Evolutionary conservation across 2,329 filamentous ascomycete species (phyloP).

Genomic region (Alternaria angustiovoidea): DNA sequence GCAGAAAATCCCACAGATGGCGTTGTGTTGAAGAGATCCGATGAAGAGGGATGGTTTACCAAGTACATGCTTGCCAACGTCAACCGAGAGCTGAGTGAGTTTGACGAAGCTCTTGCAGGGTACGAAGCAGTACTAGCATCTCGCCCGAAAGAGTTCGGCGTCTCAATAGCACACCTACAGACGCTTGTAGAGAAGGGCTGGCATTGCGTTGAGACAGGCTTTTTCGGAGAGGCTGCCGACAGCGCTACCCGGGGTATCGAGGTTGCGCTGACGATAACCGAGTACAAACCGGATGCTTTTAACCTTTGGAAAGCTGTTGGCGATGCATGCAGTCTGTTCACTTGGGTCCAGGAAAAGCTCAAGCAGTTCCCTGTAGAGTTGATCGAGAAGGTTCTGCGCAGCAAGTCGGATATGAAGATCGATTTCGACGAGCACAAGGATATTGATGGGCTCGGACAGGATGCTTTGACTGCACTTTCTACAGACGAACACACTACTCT

Average conservation of each 20-base stretch:
- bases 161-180: conserved; percentile 86
- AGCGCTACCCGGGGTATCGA: conserved; percentile 74
- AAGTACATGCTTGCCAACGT: conserved; percentile 97
- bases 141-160: conserved; percentile 80
- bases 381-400: conserved; percentile 67
- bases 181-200: conserved; percentile 84
- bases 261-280: conserved; percentile 69
- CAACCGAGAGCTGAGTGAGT: conserved; percentile 89
- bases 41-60: conserved; percentile 89
- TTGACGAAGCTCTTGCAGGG: conserved; percentile 78
- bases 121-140: conserved; percentile 76
- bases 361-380: conserved; percentile 67
- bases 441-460: conserved; percentile 69
- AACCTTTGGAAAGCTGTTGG: conserved; percentile 95
- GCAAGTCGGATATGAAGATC: conserved; percentile 57
- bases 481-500: conserved; percentile 45
- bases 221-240: conserved; percentile 83
- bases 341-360: conserved; percentile 74
- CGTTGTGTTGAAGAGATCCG: conserved; percentile 59
- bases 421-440: conserved; percentile 69
- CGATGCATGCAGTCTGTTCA: conserved; percentile 87
- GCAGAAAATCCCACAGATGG: conserved; percentile 78
- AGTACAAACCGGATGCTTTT: conserved; percentile 74
- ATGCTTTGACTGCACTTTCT: conserved; percentile 39
- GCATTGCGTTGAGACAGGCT: conserved; percentile 78